These are phyloP conservation scores for Pyrenopolyporus hunteri DNA, from an alignment of 495 filamentous ascomycete genomes.

Conservation along the genomic window DNA sequence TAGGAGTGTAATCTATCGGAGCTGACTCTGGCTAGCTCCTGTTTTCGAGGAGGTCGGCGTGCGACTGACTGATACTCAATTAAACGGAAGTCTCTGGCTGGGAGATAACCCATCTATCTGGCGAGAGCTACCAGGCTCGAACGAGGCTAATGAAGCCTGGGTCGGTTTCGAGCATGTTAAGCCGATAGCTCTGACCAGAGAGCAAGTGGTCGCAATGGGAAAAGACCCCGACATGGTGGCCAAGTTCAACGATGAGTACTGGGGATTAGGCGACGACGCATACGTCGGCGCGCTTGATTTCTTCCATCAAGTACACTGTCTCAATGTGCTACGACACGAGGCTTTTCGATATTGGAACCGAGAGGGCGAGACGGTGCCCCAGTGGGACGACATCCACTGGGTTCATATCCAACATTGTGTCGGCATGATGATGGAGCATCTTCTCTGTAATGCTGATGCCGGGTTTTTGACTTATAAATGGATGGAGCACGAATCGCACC, in stretches of 20 bases:
- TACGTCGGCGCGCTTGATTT: constrained; percentile 43
- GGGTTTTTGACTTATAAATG: constrained; percentile 27
- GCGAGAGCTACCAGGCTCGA: constrained; percentile 9
- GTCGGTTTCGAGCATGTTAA: constrained; percentile 13
- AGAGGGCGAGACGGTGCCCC: constrained; percentile 13
- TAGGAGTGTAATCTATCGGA: no score
- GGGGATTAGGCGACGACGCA: constrained; percentile 43
- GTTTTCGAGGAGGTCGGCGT: constrained; percentile 23
- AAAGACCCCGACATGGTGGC: constrained; percentile 44
- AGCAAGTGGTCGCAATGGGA: constrained; percentile 40
- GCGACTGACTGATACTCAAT: constrained; percentile 7
- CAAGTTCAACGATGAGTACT: constrained; percentile 39
- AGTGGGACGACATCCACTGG: constrained; percentile 25
- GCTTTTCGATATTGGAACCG: constrained; percentile 17
- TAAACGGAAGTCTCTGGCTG: constrained; percentile 24
- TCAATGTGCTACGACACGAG: constrained; percentile 36
- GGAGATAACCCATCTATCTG: constrained; percentile 13
- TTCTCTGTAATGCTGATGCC: constrained; percentile 24
- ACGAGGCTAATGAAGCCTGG: constrained; percentile 13
- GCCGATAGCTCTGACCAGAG: constrained; percentile 25
- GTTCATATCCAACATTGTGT: constrained; percentile 30
- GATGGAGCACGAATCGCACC: constrained; percentile 17
- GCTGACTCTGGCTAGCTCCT: constrained; percentile 14
- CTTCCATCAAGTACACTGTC: constrained; percentile 44
- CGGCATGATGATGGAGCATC: constrained; percentile 31